Evolutionary conservation across 148 eudicot genomes (phyloP).

Genomic region (Rhododendron ferrugineum): DNA sequence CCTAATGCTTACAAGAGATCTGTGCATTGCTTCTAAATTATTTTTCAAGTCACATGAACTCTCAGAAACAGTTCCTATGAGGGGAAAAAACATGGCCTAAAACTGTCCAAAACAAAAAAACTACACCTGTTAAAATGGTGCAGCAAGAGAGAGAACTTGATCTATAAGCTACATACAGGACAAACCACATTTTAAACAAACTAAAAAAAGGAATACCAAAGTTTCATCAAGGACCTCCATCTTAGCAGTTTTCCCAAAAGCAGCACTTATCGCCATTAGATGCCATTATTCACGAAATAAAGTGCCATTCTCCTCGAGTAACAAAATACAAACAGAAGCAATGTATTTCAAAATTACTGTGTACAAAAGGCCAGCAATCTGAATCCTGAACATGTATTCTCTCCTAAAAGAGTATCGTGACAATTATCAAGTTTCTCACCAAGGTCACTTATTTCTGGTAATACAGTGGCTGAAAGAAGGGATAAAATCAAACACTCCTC

Average conservation of each 20-base stretch:
- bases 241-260: background rate
- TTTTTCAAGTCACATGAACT: background rate
- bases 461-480: background rate
- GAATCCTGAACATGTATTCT: background rate
- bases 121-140: background rate
- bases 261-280: background rate
- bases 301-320: background rate
- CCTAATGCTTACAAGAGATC: background rate
- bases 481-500: background rate
- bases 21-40: background rate
- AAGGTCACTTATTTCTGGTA: background rate
- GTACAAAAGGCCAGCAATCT: background rate
- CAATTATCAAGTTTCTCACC: background rate
- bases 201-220: background rate
- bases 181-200: background rate
- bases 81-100: background rate
- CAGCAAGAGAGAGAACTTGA: background rate
- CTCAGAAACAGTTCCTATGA: background rate
- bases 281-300: background rate
- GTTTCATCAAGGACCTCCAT: background rate
- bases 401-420: no score
- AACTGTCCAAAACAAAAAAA: background rate
- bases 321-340: background rate
- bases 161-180: background rate
- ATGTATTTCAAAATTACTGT: background rate